These are phyloP conservation scores for Podosphaera fusca DNA, from an alignment of 2,329 filamentous ascomycete species.

Conservation along the genomic window DNA sequence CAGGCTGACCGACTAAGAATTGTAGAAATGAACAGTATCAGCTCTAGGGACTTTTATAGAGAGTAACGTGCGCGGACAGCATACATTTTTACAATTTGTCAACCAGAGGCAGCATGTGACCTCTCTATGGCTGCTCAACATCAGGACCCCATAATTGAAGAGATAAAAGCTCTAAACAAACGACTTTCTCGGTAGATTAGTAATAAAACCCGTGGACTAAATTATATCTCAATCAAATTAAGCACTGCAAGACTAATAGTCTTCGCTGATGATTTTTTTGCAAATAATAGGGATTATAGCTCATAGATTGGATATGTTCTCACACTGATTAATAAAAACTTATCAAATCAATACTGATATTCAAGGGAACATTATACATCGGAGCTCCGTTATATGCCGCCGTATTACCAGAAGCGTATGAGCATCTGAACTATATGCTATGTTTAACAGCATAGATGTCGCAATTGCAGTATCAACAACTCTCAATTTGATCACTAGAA, in stretches of 20 bases:
- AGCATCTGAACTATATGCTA: not conserved
- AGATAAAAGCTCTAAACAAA: constrained; percentile 3
- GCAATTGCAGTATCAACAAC: not conserved
- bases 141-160: not conserved
- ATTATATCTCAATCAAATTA: constrained; percentile 1
- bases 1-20: no score
- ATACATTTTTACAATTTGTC: no score
- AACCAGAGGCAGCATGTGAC: not conserved
- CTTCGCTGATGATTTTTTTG: constrained; percentile 3
- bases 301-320: constrained; percentile 2
- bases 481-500: not conserved
- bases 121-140: not conserved
- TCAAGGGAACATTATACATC: constrained; percentile 1
- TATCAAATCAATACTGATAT: not conserved
- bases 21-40: no score
- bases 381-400: not conserved
- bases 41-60: no score
- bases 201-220: constrained; percentile 1
- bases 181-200: constrained; percentile 1
- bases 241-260: constrained; percentile 2
- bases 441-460: not conserved
- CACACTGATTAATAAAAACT: constrained; percentile 1
- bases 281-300: constrained; percentile 2
- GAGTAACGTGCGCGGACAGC: no score
- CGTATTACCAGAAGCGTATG: not conserved